Base-by-base conservation (phyloP, 140 eudicot genomes). In the Ambrosia hybrid region DNA sequence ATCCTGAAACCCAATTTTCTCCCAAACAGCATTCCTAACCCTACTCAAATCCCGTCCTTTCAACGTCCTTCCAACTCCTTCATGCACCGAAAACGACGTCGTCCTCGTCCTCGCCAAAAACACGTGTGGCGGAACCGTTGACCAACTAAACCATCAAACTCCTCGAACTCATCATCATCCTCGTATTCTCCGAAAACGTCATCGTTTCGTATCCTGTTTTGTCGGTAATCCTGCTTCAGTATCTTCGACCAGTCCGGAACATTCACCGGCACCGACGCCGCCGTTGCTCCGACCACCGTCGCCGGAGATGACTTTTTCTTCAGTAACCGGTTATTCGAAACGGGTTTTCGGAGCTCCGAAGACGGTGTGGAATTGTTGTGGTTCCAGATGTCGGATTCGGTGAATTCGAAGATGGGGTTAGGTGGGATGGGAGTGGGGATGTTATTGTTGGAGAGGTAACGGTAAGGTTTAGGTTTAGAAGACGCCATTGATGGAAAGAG, bases 181-280 rank as follows among this genome's bases (percentile, higher is more conserved):
- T 48, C 53, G 8, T 41, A 6, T 8, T 60, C 66, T 30, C 34
- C 34, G 34, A 30, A 30, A 3, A 11, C 10, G 43, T 10, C 66
- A 10, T 38, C 30, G 51, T 36, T 1, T 46, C 75, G 73, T 67
- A 81, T 75, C 59, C 95, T 78, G 6, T 81, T 89, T 13, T 76
- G 83, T 3, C 78, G 16, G 57, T 87, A 89, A 37, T 89, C 98
- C 0, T 83, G 79, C 71, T 89, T 86, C 72, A 92, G 78, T 53
- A 89, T 92, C 90, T 89, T 92, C 67, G 98, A 85, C 98, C 98
- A 89, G 82, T 92, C 96, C 48, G 98, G 98, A 3, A 92, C 86
- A 77, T 89, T 92, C 33, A 92, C 96, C 80, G 98, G 96, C 74
- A 92, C 53, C 61, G 96, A 92, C 10, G 89, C 57, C 65, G 98